Base-by-base conservation (phyloP, 352 stramenopile species). In the Globisporangium barbulae region DNA sequence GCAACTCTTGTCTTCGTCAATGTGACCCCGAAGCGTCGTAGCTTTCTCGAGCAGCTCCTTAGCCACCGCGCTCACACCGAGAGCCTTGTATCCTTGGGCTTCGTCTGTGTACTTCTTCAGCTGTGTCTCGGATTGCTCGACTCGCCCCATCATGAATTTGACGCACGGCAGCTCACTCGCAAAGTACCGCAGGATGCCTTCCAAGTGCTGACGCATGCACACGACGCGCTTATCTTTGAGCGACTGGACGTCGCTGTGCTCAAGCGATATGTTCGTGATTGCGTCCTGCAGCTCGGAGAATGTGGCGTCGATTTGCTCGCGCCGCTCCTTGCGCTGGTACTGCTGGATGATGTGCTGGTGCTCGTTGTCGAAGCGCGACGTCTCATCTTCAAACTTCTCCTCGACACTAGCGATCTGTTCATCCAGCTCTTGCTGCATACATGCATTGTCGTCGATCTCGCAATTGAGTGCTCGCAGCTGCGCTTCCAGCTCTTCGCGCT, bases 111-210 rank as follows among this genome's bases (percentile, higher is more conserved):
- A 56, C 48, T 81, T 72, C 17, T 70, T 53, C 48, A 87, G 33
- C 41, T 89, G 62, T 2, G 64, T 37, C 35, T 83, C 64, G 4
- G 77, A 74, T 39, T 91, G 75, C 33, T 77, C 64, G 0, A 88
- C 77, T 6, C 85, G 78, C 9, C 74, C 77, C 68, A 81, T 79
- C 79, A 92, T 93, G 57, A 93, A 93, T 65, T 91, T 87, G 12
- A 92, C 69, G 48, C 85, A 94, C 22, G 82, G 83, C 53, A 90
- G 56, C 47, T 94, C 78, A 56, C 83, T 89, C 49, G 78, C 78
- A 58, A 91, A 89, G 53, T 92, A 94, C 28, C 82, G 79, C 10
- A 90, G 58, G 15, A 83, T 73, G 31, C 77, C 81, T 64, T 94
- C 79, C 13, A 93, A 53, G 39, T 93, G 78, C 67, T 93, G 82